Conservation (phyloP, 352 stramenopile genomes). For the Hyaloperonospora arabidopsidis region DNA sequence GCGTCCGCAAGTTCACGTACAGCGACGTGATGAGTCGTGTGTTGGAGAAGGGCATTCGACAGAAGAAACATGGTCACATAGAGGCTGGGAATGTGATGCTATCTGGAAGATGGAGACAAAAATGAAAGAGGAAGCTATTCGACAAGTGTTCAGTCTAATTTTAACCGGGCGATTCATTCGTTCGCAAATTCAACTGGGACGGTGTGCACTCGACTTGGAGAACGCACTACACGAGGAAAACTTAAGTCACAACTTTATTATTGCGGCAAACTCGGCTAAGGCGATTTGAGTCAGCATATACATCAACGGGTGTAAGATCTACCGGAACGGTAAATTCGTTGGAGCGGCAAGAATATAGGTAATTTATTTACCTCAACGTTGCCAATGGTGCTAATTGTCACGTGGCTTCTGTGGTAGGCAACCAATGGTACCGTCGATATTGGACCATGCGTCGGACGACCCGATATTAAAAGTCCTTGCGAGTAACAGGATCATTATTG, state of each 20-base stretch:
- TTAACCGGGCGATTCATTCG: no score
- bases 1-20: no score
- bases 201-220: neutral
- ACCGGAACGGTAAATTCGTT: neutral
- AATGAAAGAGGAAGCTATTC: no score
- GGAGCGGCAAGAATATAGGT: neutral
- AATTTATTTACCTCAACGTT: neutral
- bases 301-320: neutral
- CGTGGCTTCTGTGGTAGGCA: neutral
- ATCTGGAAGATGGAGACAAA: no score
- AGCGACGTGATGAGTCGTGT: no score
- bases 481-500: neutral
- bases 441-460: neutral
- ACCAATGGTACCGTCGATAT: neutral
- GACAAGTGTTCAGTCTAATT: neutral
- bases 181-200: neutral
- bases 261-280: neutral
- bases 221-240: neutral
- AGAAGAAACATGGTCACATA: no score
- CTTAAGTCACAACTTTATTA: neutral
- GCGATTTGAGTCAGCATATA: neutral
- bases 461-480: neutral
- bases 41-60: no score
- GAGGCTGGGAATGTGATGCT: no score
- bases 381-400: neutral